Evolutionary conservation across 768 basidiomycete species (phyloP), one percentile per base, ranked within the genome.

Genomic region (Podaxis rugospora): DNA sequence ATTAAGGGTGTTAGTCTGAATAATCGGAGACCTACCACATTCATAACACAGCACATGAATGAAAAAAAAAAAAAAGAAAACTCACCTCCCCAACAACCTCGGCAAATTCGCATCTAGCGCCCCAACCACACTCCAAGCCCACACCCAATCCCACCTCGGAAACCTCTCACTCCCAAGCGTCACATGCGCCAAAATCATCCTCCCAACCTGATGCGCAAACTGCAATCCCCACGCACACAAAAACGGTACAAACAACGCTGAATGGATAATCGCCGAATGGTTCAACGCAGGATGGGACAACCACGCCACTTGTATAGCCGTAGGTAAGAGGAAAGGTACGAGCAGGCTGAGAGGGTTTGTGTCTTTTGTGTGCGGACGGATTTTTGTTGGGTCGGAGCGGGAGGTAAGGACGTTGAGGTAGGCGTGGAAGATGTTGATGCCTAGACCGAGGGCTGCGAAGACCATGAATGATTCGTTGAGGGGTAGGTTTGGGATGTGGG

Each of bases 181-280:
- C 28, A 97, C 86, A 72, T 98, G 97, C 0, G 95, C 92, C 50
- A 97, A 76, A 67, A 98, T 98, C 80, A 98, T 90, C 65, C 89
- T 78, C 10, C 93, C 93, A 39, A 97, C 95, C 70, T 95, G 89
- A 64, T 92, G 91, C 28, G 90, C 89, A 65, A 93, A 92, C 72
- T 92, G 90, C 55, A 92, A 72, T n/a, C 95, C 96, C 95, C 95
- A 98, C 18, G 91, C 88, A 67, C 87, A 89, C 16, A 95, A 73
- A 78, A 95, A 97, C 2, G 95, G 93, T 10, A 98, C 75, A 69
- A 98, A 88, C 25, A 88, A 80, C 1, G 86, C 77, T 1, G 90
- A 90, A 65, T 89, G 78, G 42, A 97, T 77, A 71, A 96, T 85
- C n/a, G 76, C 77, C 2, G 88, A 86, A 59, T 85, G 75, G 58